Evolutionary conservation across 768 basidiomycete species (phyloP), one percentile per base, ranked within the genome.

Genomic region (Agrocybe chaxingu): DNA sequence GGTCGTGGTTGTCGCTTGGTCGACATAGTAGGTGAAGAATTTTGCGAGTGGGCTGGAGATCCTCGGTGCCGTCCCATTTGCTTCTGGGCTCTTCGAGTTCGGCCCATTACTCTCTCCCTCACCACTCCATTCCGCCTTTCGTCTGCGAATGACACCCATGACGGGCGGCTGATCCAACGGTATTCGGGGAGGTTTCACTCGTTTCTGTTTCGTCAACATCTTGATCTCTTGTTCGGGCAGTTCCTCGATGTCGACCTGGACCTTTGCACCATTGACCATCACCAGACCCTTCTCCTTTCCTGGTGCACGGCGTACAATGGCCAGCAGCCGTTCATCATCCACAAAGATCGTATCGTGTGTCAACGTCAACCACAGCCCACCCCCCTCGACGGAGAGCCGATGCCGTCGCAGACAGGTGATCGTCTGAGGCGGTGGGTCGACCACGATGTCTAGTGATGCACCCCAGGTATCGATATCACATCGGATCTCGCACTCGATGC

Each of bases 101-200:
- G 46, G 51, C n/a, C 51, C 32, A 9, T 44, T 51, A 3, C 53
- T 38, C 12, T 58, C 50, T 29, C 62, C 57, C 18, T 46, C 43
- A 1, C 75, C 79, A 56, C 79, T 81, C 87, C 87, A 89, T 54
- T 92, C 89, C 16, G 80, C 85, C 47, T 76, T 79, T 37, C 87
- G 77, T 57, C 80, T 75, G 37, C 87, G 77, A 50, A 90, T 84
- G 39, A 78, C 82, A 30, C 84, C 75, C 47, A 89, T 70, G 2
- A 93, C 90, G 3, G 86, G 91, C 0, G 94, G 95, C 57, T 95
- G 94, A 66, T 99, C 97, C 13, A 99, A 77, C 3, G 97, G 95
- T 45, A 95, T 85, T 32, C 96, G 81, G 3, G 74, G 71, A 3
- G 92, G 91, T 66, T 92, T 92, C 43, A 92, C 75, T 7, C 96